Conservation (phyloP, 2,329 filamentous ascomycete genomes). For the Colletotrichum liaoningense region DNA sequence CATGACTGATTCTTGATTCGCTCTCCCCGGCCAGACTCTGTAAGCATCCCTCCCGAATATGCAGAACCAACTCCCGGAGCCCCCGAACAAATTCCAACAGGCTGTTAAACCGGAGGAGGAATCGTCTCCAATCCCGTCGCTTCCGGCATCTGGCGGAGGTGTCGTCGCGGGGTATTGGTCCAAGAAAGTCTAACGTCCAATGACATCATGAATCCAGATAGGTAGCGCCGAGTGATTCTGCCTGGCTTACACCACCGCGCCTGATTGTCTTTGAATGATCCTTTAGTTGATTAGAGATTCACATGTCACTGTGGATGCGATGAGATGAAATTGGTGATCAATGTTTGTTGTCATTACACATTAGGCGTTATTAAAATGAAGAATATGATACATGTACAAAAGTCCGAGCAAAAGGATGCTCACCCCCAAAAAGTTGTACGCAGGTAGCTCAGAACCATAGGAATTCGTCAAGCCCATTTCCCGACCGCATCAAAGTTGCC, state of each 20-base stretch:
- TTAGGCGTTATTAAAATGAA: conserved; percentile 8
- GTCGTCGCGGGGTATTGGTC: neutral
- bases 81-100: conserved; percentile 3
- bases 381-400: conserved; percentile 10
- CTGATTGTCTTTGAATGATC: neutral
- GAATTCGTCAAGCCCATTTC: too few relatives aligned
- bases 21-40: neutral
- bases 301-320: neutral
- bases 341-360: conserved; percentile 13
- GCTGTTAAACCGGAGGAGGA: conserved; percentile 1
- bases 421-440: neutral
- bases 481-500: too few relatives aligned
- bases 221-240: neutral
- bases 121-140: neutral
- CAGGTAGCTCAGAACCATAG: neutral
- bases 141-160: neutral
- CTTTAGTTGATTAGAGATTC: too few relatives aligned
- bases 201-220: neutral
- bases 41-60: neutral
- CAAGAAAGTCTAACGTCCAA: neutral
- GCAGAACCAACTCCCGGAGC: neutral
- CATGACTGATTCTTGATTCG: neutral
- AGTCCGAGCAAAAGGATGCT: neutral
- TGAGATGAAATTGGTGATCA: neutral
- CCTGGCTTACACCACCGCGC: neutral